Conservation (phyloP, 2,329 filamentous ascomycete genomes). For the Zymoseptoria crescenta region DNA sequence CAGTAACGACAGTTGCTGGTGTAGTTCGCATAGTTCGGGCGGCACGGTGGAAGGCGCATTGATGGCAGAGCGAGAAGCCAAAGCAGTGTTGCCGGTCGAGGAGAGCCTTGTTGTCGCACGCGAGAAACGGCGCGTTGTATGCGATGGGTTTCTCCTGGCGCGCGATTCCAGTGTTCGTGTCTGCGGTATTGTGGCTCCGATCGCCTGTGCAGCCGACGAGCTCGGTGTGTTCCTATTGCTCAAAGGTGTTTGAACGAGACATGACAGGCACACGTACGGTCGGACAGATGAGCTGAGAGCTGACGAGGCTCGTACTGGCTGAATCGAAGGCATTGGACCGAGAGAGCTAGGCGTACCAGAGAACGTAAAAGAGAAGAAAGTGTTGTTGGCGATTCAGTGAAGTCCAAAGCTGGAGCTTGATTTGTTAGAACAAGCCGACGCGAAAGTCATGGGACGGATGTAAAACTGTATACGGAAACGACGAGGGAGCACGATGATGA, state of each 20-base stretch:
- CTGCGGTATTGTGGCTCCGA: too few species aligned
- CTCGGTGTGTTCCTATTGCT: neutral
- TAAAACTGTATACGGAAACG: neutral
- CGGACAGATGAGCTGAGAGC: neutral
- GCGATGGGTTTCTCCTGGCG: neutral
- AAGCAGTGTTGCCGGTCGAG: slow-evolving; percentile 10
- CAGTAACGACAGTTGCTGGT: slow-evolving; percentile 52
- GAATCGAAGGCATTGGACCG: neutral
- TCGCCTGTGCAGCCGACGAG: neutral
- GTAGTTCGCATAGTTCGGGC: slow-evolving; percentile 48
- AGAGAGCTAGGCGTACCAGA: neutral
- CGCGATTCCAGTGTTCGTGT: neutral
- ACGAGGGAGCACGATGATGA: too few species aligned
- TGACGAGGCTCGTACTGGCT: neutral
- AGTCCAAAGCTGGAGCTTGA: neutral
- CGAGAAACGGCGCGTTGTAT: neutral
- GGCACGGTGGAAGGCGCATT: slow-evolving; percentile 49
- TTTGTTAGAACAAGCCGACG: neutral
- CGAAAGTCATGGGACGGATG: neutral
- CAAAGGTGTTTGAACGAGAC: slow-evolving; percentile 5
- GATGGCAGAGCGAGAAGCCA: slow-evolving; percentile 47
- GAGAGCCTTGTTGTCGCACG: neutral
- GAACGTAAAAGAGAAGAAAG: neutral
- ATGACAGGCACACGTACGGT: slow-evolving; percentile 19
- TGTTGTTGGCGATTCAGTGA: neutral